These are phyloP conservation scores for Polygonum aviculare DNA, from an alignment of 148 eudicot species.

Conservation along the genomic window DNA sequence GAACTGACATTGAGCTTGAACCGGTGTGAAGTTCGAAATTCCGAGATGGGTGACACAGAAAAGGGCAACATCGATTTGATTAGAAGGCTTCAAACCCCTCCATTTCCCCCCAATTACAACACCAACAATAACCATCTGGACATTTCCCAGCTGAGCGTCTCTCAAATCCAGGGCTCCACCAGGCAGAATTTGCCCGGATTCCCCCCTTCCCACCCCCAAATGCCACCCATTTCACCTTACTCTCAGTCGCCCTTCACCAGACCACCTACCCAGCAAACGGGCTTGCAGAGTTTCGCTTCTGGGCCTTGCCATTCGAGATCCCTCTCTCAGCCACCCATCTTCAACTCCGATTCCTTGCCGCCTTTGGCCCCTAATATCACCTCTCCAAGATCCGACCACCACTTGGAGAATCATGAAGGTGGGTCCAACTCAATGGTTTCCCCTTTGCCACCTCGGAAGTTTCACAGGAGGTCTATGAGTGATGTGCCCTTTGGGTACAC, in stretches of 20 bases:
- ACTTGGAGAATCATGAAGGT: conserved; percentile 35
- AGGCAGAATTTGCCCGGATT: conserved; percentile 59
- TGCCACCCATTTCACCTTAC: conserved; percentile 75
- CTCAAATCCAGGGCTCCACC: conserved; percentile 53
- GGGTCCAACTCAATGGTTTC: conserved; percentile 35
- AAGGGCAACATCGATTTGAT: conserved; percentile 51
- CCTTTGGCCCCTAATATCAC: conserved; percentile 58
- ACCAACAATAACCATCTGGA: conserved; percentile 53
- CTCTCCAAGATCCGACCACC: conserved; percentile 10
- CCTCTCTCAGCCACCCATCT: conserved; percentile 69
- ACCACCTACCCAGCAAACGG: conserved; percentile 26
- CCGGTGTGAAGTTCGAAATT: neutral
- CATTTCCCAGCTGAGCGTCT: conserved; percentile 54
- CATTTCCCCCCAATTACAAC: conserved; percentile 43
- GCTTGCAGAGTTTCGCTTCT: conserved; percentile 43
- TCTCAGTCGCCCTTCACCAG: conserved; percentile 57
- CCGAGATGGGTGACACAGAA: conserved; percentile 59
- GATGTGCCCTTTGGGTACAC: conserved; percentile 79
- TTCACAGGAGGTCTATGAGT: conserved; percentile 80
- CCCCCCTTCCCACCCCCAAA: conserved; percentile 85
- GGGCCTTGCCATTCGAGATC: conserved; percentile 71
- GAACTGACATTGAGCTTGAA: neutral
- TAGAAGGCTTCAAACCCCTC: conserved; percentile 64
- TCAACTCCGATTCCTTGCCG: conserved; percentile 74
- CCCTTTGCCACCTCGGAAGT: conserved; percentile 74